These are phyloP conservation scores for Cutaneotrichosporon mucoides DNA, from an alignment of 1,284 basidiomycete genomes.

Conservation along the genomic window DNA sequence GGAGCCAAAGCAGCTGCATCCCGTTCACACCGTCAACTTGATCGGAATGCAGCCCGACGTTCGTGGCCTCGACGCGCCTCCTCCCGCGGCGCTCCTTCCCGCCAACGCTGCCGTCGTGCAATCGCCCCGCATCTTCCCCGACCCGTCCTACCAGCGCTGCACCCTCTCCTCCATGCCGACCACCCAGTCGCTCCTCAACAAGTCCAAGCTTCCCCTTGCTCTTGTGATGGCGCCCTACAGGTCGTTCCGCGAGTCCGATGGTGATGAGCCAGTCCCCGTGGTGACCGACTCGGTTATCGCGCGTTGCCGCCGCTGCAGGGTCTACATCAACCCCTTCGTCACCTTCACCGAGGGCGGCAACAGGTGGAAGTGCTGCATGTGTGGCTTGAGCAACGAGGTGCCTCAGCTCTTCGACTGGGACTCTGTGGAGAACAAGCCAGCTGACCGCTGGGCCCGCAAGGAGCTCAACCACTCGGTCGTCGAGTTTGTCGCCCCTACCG, in stretches of 20 bases:
- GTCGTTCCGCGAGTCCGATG: constrained; percentile 57
- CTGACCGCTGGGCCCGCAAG: constrained; percentile 87
- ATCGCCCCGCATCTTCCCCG: constrained; percentile 75
- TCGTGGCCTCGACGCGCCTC: constrained; percentile 69
- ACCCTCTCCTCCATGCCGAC: constrained; percentile 92
- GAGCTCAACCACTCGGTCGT: constrained; percentile 92
- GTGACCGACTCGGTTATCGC: constrained; percentile 94
- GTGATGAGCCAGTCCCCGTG: constrained; percentile 69
- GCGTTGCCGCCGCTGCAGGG: constrained; percentile 91
- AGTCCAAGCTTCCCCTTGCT: constrained; percentile 89
- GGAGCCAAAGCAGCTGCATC: constrained; percentile 50
- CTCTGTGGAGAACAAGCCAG: constrained; percentile 85
- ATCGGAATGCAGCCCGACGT: constrained; percentile 88
- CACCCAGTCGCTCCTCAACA: constrained; percentile 82
- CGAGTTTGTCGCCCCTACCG: constrained; percentile 95
- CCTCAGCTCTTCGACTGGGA: constrained; percentile 99
- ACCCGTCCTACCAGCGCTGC: constrained; percentile 86
- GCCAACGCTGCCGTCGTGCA: constrained; percentile 74
- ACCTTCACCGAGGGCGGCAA: constrained; percentile 98
- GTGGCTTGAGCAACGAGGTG: constrained; percentile 96
- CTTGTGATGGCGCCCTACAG: constrained; percentile 91
- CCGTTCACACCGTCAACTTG: constrained; percentile 75
- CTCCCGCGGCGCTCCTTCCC: constrained; percentile 85
- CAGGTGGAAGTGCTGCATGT: constrained; percentile 99
- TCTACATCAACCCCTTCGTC: constrained; percentile 98